A percentile compares a stretch with the other conserved stretches of the same genome.
phyloP scores from a whole-genome alignment of 257 asterid genomes.

The Fraxinus excelsior region DNA sequence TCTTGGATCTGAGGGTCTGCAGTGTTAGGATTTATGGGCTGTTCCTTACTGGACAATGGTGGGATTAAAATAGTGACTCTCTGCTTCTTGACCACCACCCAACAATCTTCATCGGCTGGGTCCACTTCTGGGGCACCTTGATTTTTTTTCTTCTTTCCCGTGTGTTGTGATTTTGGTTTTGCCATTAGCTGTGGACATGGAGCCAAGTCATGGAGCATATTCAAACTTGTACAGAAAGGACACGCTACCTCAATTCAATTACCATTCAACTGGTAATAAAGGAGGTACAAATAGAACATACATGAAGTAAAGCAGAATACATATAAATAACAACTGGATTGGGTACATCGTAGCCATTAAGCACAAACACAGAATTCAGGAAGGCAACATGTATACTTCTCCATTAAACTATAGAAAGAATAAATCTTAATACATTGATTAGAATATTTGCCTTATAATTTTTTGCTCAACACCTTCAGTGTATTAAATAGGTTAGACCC shows the following conservation, averaged over 20 bases:
- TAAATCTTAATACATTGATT: neutral
- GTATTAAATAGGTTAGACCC: neutral
- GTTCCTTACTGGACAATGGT: conserved; percentile 52
- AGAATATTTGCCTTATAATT: neutral
- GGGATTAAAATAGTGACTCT: conserved; percentile 79
- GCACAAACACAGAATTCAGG: neutral
- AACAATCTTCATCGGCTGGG: conserved; percentile 46
- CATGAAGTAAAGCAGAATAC: neutral
- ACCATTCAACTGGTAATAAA: neutral
- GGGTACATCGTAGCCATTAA: neutral
- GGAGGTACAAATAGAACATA: neutral
- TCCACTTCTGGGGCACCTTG: conserved; percentile 28
- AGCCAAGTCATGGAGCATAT: conserved; percentile 6
- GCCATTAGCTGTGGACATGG: conserved; percentile 46
- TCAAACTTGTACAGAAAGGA: neutral
- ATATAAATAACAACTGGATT: neutral
- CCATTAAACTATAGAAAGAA: neutral
- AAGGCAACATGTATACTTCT: neutral
- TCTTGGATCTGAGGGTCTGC: conserved; percentile 38
- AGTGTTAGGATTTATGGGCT: conserved; percentile 26
- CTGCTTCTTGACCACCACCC: conserved; percentile 86
- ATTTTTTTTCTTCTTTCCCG: conserved; percentile 45
- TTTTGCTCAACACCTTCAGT: conserved; percentile 3
- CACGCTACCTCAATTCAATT: neutral
- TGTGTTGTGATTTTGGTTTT: conserved; percentile 51